Base-by-base conservation (phyloP, 805 yeast species). In the Metschnikowia gelsemii region DNA sequence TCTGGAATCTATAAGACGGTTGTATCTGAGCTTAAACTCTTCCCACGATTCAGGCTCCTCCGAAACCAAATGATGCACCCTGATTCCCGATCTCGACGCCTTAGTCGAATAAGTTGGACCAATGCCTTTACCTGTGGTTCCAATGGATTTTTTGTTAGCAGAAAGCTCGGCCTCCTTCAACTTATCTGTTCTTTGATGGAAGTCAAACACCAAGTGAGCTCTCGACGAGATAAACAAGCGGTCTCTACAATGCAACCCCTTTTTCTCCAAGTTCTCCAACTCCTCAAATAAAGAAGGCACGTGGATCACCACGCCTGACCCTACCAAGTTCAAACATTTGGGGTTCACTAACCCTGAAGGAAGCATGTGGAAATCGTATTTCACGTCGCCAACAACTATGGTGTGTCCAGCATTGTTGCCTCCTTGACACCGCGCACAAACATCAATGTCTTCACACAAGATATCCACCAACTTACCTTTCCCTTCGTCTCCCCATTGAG, bases 401-500 rank as follows among this genome's bases (percentile, higher is more conserved):
- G 99, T 93, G 66, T 93, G 99, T 25, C 99, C 99, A 21, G 99
- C 99, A 63, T 93, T 93, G 75, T 93, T 93, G 61, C 99, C 99
- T 67, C 99, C 99, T 63, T 85, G 90, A 70, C 98, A 91, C 64
- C 99, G 80, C 21, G 98, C 97, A 64, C 97, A 95, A 30, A 93
- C 91, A 55, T 93, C 98, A 56, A 93, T 84, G 53, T 87, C 82
- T 58, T 91, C 98, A 68, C 98, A 95, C 38, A 93, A 76, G 42
- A 93, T 73, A 64, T 93, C 99, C 36, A 93, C 99, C 45, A 93
- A 78, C 68, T 93, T 93, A 45, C 99, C 99, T 64, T 93, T 93
- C 63, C 99, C 99, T 79, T 93, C 99, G 63, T 93, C 99, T 51
- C 99, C 99, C 99, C 99, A 93, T 70, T 93, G 99, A 68, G 98